Conservation (phyloP, 192 early-diverging fungal species). For the Rhizoclosmatium globosum region DNA sequence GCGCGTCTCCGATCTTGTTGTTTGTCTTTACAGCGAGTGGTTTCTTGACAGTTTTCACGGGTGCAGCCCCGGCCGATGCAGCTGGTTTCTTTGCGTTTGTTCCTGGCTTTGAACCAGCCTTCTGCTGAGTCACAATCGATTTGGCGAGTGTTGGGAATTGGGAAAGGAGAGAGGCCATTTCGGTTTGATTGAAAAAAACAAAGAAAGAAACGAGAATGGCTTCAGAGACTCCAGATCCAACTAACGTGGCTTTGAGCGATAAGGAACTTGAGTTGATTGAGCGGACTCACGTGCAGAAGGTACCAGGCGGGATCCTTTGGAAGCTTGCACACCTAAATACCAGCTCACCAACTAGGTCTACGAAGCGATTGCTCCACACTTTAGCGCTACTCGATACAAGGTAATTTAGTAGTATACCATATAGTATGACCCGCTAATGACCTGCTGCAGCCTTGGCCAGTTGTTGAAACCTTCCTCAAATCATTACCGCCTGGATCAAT, state of each 20-base stretch:
- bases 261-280: constrained; percentile 54
- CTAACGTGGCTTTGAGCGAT: no score
- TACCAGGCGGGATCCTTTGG: no score
- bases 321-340: no score
- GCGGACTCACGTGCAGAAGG: constrained; percentile 79
- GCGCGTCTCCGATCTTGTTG: background rate
- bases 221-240: background rate
- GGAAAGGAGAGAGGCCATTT: background rate
- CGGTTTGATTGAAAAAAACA: background rate
- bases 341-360: no score
- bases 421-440: constrained; percentile 23
- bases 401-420: constrained; percentile 27
- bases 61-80: background rate
- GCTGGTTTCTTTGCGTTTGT: background rate
- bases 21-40: no score
- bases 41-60: background rate
- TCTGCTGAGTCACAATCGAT: background rate
- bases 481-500: constrained; percentile 71
- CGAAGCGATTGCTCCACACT: constrained; percentile 90
- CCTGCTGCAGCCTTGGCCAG: constrained; percentile 86
- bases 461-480: constrained; percentile 84
- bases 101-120: background rate
- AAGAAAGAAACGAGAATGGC: constrained; percentile 4
- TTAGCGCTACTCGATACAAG: constrained; percentile 95
- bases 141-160: constrained; percentile 3